phyloP scores from a whole-genome alignment of 202 grass and related monocot species.

The Panicum virgatum region DNA sequence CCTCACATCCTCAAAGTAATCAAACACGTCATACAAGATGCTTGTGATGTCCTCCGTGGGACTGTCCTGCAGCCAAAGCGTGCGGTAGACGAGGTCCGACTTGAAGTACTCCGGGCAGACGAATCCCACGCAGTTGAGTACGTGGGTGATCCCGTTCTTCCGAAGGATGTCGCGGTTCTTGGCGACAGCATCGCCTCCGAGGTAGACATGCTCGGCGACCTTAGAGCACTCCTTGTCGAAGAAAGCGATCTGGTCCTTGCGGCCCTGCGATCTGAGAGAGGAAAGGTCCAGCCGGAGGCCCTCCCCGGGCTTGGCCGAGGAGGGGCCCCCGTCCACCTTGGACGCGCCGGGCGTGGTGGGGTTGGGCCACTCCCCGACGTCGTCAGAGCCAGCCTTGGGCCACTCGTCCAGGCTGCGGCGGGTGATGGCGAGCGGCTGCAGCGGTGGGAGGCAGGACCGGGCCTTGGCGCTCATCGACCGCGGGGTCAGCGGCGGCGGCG shows the following conservation, averaged over 20 bases:
- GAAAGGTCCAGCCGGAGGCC: conserved; percentile 77
- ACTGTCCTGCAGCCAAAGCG: conserved; percentile 98
- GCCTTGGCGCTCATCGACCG: conserved; percentile 72
- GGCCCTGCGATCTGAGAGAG: conserved; percentile 55
- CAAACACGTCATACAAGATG: conserved; percentile 96
- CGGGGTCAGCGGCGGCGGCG: conserved; percentile 75
- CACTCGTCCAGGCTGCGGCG: conserved; percentile 85
- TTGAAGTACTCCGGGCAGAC: conserved; percentile 98
- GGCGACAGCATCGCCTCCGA: conserved; percentile 86
- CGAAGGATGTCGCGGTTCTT: conserved; percentile 83
- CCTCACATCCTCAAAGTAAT: conserved; percentile 98
- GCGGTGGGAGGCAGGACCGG: conserved; percentile 69
- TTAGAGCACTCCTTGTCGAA: conserved; percentile 99
- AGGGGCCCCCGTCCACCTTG: conserved; percentile 29
- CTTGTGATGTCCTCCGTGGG: conserved; percentile 99
- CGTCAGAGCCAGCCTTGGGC: conserved; percentile 84
- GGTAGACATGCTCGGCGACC: conserved; percentile 93
- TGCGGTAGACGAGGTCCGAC: conserved; percentile 83
- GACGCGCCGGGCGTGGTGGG: conserved; percentile 74
- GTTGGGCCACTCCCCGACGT: conserved; percentile 91
- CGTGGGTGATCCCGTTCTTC: conserved; percentile 90
- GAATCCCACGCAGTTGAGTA: conserved; percentile 95
- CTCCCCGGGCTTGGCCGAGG: conserved; percentile 55
- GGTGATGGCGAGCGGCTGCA: conserved; percentile 87
- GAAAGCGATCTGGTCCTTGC: conserved; percentile 97